Conservation (phyloP, 495 filamentous ascomycete genomes). For the Penicillium riverlandense region DNA sequence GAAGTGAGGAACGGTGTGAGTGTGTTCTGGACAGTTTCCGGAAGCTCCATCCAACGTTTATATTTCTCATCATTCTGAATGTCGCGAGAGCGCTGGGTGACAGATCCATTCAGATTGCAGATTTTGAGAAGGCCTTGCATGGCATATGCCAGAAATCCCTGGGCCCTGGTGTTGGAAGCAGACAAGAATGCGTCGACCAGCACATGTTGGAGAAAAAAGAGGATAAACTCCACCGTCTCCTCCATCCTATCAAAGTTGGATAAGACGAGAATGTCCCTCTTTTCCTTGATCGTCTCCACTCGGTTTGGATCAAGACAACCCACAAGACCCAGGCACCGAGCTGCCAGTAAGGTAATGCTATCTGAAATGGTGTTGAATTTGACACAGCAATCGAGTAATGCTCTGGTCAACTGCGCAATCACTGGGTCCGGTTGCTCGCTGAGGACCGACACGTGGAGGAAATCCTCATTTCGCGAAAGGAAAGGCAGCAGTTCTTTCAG, state of each 20-base stretch:
- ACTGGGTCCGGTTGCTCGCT: conserved; percentile 79
- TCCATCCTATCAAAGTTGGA: conserved; percentile 74
- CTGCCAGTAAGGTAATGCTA: conserved; percentile 63
- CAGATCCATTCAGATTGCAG: conserved; percentile 57
- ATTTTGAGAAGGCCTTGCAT: conserved; percentile 87
- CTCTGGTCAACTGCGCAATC: conserved; percentile 60
- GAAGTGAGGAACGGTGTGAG: conserved; percentile 80
- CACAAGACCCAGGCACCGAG: conserved; percentile 75
- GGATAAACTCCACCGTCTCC: conserved; percentile 79
- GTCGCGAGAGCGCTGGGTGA: conserved; percentile 45
- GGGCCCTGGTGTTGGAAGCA: conserved; percentile 73
- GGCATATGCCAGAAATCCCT: conserved; percentile 83
- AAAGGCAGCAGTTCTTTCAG: conserved; percentile 68
- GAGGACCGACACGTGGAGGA: conserved; percentile 73
- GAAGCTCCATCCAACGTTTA: conserved; percentile 67
- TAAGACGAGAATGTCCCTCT: conserved; percentile 70
- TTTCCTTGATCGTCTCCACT: conserved; percentile 70
- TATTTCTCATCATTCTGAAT: conserved; percentile 49
- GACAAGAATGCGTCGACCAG: conserved; percentile 88
- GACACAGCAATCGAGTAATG: conserved; percentile 75
- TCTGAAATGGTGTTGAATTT: conserved; percentile 63
- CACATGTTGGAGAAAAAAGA: conserved; percentile 77
- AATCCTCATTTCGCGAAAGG: conserved; percentile 65
- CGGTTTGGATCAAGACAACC: conserved; percentile 89
- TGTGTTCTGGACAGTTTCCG: conserved; percentile 66